Evolutionary conservation across 192 early-diverging fungal species (phyloP), one percentile per base, ranked within the genome.

Genomic region (Coemansia sp.): DNA sequence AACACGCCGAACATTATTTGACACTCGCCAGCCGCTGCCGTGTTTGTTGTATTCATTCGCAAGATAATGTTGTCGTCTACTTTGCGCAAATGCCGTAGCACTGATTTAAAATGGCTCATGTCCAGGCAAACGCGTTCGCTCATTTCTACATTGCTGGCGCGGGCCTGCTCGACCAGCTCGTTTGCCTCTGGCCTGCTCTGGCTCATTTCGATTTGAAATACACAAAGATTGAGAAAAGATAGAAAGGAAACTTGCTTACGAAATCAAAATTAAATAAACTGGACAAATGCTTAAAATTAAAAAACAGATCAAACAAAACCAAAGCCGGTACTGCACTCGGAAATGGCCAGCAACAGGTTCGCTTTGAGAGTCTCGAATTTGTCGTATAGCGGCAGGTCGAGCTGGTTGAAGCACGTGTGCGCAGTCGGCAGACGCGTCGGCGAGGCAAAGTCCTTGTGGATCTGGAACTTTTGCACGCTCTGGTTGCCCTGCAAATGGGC

Each of bases 341-440:
- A 88, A 21, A 97, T 95, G 2, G 95, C 95, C 26, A 89, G 84
- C 66, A 99, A 72, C 54, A 99, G 62, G 52, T 87, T 88, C 15
- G 86, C 62, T 37, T 94, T 84, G 62, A 99, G 81, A 31, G 86
- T 86, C 37, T 99, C 97, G 71, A 96, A 99, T 34, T 83, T 86
- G 60, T 93, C 92, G 62, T 96, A 99, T 60, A 89, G 82, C 22
- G 97, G 97, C 52, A 99, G 68, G 72, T 99, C 97, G 25, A 99
- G 78, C 85, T 99, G 97, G 73, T 99, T 99, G 81, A 99, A 99
- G 74, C 97, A 98, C 48, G 97, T 98, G 73, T 98, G 97, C 11
- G 97, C 97, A 15, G 91, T 93, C 14, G 97, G 97, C 23, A 98
- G 82, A n/a, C 97, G 85, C 36, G 87, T 83, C 5, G 89, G 84